Conservation (phyloP, 2,329 filamentous ascomycete species). For the Exophiala dermatitidis region DNA sequence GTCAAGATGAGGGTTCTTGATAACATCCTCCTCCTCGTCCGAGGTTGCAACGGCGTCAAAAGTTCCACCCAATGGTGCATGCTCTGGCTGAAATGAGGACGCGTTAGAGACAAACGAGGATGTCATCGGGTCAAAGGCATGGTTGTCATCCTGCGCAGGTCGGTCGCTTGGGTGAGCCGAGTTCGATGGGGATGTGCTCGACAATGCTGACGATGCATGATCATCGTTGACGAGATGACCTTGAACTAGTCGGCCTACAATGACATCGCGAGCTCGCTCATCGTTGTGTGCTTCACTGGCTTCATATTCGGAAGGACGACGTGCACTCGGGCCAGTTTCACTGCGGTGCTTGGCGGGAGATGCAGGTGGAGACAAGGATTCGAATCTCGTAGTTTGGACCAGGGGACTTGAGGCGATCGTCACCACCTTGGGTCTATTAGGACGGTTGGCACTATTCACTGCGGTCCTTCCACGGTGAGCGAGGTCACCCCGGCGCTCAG, state of each 20-base stretch:
- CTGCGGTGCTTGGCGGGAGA: constrained; percentile 31
- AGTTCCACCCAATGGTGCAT: constrained; percentile 67
- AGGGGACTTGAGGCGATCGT: constrained; percentile 28
- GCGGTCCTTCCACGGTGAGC: constrained; percentile 4
- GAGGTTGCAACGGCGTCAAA: constrained; percentile 74
- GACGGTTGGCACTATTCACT: constrained; percentile 9
- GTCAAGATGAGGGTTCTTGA: constrained; percentile 72
- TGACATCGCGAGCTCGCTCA: constrained; percentile 77
- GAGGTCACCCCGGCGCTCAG: constrained; percentile 3
- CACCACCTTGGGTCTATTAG: constrained; percentile 22
- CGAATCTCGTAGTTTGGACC: constrained; percentile 22
- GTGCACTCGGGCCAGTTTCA: constrained; percentile 34
- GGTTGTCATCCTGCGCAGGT: constrained; percentile 40
- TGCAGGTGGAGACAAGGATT: constrained; percentile 27
- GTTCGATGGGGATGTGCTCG: constrained; percentile 56
- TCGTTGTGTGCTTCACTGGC: constrained; percentile 60
- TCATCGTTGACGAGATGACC: constrained; percentile 95
- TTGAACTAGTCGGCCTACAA: constrained; percentile 81
- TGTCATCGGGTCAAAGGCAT: constrained; percentile 77
- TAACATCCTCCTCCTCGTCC: constrained; percentile 89
- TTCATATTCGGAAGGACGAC: constrained; percentile 38
- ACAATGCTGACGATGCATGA: constrained; percentile 69
- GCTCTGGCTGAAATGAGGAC: constrained; percentile 62
- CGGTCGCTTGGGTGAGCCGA: constrained; percentile 45
- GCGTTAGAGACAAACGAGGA: constrained; percentile 72